Percentiles rank a stretch among this genome's conserved stretches.
These are phyloP conservation scores for Tephrocybe rancida DNA, from an alignment of 768 basidiomycete species.

Conservation along the genomic window DNA sequence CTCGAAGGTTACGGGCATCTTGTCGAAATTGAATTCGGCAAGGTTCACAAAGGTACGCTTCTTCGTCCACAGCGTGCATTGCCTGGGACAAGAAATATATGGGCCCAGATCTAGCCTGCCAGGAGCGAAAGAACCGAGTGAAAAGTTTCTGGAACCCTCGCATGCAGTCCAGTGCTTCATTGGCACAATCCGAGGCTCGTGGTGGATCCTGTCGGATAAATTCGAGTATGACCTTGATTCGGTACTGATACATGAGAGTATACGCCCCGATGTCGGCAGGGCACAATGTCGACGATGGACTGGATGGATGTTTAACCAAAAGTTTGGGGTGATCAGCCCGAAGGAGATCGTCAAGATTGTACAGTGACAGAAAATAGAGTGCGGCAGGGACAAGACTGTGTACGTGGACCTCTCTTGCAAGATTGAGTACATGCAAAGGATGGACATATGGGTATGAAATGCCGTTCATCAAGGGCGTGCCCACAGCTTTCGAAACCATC, in stretches of 20 bases:
- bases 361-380: conserved; percentile 61
- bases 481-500: conserved; percentile 53
- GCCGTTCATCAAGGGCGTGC: conserved; percentile 39
- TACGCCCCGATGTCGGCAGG: conserved; percentile 48
- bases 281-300: conserved; percentile 45
- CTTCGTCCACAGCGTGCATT: conserved; percentile 36
- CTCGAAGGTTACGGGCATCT: conserved; percentile 40
- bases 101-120: conserved; percentile 53
- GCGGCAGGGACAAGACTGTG: conserved; percentile 50
- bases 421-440: conserved; percentile 58
- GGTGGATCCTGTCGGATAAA: conserved; percentile 45
- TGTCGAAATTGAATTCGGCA: conserved; percentile 46
- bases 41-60: conserved; percentile 40
- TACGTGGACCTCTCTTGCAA: conserved; percentile 52
- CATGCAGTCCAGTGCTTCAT: conserved; percentile 29
- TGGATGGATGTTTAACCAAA: conserved; percentile 45
- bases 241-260: conserved; percentile 59
- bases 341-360: conserved; percentile 51
- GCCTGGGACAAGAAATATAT: conserved; percentile 57
- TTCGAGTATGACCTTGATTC: conserved; percentile 46
- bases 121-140: conserved; percentile 46
- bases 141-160: conserved; percentile 45
- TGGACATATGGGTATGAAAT: conserved; percentile 62
- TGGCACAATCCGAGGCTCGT: conserved; percentile 30
- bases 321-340: conserved; percentile 57